These are phyloP conservation scores for Backusella psychrophila DNA, from an alignment of 192 early-diverging fungal species.

Conservation along the genomic window DNA sequence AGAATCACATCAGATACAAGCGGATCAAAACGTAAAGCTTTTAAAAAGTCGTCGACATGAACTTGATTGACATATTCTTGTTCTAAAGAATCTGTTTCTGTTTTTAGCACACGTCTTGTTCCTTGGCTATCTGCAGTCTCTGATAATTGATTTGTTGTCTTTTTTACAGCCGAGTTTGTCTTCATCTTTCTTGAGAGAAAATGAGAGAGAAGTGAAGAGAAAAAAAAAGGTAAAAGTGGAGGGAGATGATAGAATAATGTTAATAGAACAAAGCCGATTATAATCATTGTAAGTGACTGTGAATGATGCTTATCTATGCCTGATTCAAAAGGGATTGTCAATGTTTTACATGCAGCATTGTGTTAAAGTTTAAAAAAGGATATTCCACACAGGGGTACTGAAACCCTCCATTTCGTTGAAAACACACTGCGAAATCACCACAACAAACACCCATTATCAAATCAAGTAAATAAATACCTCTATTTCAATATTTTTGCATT, in stretches of 20 bases:
- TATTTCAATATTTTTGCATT: too few relatives aligned
- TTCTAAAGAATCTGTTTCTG: background rate
- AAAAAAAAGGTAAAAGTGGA: background rate
- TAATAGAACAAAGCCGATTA: background rate
- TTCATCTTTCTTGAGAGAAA: background rate
- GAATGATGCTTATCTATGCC: background rate
- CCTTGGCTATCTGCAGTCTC: background rate
- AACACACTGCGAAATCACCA: too few relatives aligned
- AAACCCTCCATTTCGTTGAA: too few relatives aligned
- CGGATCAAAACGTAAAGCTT: conserved; percentile 43
- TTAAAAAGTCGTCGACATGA: conserved; percentile 44
- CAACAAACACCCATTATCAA: too few relatives aligned
- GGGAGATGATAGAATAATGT: too few relatives aligned
- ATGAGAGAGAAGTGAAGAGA: background rate
- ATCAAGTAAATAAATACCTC: too few relatives aligned
- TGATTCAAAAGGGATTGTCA: too few relatives aligned
- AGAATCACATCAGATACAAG: conserved; percentile 38
- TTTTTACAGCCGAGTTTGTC: background rate
- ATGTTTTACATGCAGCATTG: too few relatives aligned
- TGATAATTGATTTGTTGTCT: conserved; percentile 5
- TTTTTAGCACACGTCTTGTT: background rate
- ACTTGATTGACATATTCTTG: conserved; percentile 39
- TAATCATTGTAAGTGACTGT: background rate
- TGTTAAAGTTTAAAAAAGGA: too few relatives aligned
- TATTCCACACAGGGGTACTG: too few relatives aligned